Evolutionary conservation across 1,139 yeast species (phyloP).

Genomic region (Geotrichum histeridarum): DNA sequence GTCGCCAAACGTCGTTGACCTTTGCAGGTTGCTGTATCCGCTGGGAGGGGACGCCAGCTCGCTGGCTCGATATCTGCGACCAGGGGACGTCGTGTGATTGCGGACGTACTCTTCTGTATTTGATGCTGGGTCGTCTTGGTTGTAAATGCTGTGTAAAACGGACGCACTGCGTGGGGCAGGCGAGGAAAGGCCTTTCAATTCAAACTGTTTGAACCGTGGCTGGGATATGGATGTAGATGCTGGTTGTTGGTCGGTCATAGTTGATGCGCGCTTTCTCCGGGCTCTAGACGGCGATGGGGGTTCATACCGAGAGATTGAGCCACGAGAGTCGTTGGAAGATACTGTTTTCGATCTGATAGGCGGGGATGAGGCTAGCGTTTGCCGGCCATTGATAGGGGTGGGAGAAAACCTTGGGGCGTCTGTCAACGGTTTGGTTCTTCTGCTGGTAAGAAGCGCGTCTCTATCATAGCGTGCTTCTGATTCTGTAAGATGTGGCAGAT

Average conservation of each 20-base stretch:
- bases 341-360: not conserved
- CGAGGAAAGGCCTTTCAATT: not conserved
- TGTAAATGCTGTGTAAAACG: not conserved
- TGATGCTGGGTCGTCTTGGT: not conserved
- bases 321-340: not conserved
- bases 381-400: not conserved
- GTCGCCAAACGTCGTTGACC: too few relatives aligned
- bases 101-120: too few relatives aligned
- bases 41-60: too few relatives aligned
- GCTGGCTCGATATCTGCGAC: too few relatives aligned
- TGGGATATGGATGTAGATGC: not conserved
- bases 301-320: not conserved
- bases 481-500: too few relatives aligned
- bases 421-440: too few relatives aligned
- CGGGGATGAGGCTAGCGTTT: not conserved
- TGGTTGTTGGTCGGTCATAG: not conserved
- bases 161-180: not conserved
- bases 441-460: too few relatives aligned
- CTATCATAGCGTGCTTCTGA: too few relatives aligned
- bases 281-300: not conserved
- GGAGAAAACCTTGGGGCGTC: not conserved
- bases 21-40: too few relatives aligned
- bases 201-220: not conserved
- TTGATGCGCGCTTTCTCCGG: conserved; percentile 5
- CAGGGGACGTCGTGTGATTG: too few relatives aligned